These are phyloP conservation scores for Fusarium goolgardi DNA, from an alignment of 2,329 filamentous ascomycete species.

Conservation along the genomic window DNA sequence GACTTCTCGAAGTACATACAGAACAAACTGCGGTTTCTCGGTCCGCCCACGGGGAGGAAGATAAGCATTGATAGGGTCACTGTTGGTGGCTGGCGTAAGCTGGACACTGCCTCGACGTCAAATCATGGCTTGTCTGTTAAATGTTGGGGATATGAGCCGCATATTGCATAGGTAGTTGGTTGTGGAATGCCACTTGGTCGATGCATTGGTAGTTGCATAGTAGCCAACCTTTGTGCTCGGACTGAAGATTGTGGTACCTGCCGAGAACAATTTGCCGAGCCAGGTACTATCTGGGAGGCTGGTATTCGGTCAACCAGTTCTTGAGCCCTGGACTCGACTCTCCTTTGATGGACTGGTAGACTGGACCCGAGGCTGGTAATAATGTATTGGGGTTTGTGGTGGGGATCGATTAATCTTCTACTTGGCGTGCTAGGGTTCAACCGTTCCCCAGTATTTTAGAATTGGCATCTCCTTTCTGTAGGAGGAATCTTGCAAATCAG, in stretches of 20 bases:
- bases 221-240: conserved; percentile 9
- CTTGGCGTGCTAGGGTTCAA: conserved; percentile 22
- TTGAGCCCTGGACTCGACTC: neutral
- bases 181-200: conserved; percentile 14
- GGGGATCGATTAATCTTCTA: conserved; percentile 25
- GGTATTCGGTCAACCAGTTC: neutral
- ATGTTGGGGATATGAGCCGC: conserved; percentile 41
- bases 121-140: conserved; percentile 22
- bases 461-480: conserved; percentile 34
- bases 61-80: conserved; percentile 21
- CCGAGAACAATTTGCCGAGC: conserved; percentile 10
- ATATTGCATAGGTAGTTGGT: conserved; percentile 2
- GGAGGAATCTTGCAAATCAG: conserved; percentile 21
- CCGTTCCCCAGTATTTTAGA: conserved; percentile 37
- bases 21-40: neutral
- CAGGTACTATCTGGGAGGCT: neutral
- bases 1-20: conserved; percentile 3
- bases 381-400: conserved; percentile 26
- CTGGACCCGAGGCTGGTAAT: conserved; percentile 12
- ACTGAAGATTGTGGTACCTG: conserved; percentile 6
- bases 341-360: conserved; percentile 17
- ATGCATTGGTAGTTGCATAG: conserved; percentile 7
- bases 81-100: conserved; percentile 36
- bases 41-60: conserved; percentile 7
- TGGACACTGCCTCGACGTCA: conserved; percentile 33